phyloP scores from a whole-genome alignment of 306 rosid genomes.

The Malus sieversii region DNA sequence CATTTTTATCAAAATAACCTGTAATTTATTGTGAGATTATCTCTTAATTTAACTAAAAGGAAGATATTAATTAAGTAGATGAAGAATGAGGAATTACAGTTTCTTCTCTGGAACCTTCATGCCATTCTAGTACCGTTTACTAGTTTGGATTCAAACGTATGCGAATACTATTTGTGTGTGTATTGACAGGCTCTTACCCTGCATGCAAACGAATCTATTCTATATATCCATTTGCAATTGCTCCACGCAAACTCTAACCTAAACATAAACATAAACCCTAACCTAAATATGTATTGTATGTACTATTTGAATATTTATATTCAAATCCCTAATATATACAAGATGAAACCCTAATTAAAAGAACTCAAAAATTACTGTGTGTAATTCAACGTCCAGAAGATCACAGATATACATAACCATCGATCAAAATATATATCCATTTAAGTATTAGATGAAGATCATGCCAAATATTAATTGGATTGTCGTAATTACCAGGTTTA shows the following conservation, averaged over 20 bases:
- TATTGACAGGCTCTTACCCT: too few species aligned
- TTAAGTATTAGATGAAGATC: not conserved
- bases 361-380: not conserved
- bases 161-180: too few species aligned
- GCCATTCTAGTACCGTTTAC: not conserved
- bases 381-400: not conserved
- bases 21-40: too few species aligned
- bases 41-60: too few species aligned
- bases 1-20: too few species aligned
- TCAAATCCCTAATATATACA: not conserved
- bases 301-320: not conserved
- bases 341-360: not conserved
- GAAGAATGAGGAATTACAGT: not conserved
- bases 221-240: not conserved
- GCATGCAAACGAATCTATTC: too few species aligned
- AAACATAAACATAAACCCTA: not conserved
- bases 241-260: not conserved
- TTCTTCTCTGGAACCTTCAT: not conserved
- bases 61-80: too few species aligned
- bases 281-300: not conserved
- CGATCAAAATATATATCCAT: not conserved
- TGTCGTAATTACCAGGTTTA: constrained; percentile 28
- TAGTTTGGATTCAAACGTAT: too few species aligned
- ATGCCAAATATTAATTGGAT: not conserved
- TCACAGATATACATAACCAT: not conserved